A percentile compares a stretch with the other conserved stretches of the same genome.
phyloP scores from a whole-genome alignment of 805 yeast species.

The Saturnispora dispora region DNA sequence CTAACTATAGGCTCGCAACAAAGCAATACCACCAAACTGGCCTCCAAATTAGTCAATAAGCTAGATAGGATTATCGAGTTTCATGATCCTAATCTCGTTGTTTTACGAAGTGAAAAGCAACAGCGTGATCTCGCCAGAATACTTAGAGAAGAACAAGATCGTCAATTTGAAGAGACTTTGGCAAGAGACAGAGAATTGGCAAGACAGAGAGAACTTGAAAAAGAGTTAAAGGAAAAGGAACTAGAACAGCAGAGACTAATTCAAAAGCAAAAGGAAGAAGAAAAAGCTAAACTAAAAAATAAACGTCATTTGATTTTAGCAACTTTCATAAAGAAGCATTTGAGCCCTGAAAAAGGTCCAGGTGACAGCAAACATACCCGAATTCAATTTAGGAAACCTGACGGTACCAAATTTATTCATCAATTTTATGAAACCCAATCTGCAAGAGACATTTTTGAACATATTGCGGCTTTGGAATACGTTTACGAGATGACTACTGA shows the following conservation, averaged over 20 bases:
- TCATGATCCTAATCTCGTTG: conserved; percentile 51
- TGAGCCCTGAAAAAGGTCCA: conserved; percentile 12
- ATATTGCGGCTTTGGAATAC: conserved; percentile 35
- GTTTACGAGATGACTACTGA: conserved; percentile 11
- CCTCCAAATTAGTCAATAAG: conserved; percentile 27
- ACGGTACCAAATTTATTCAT: conserved; percentile 42
- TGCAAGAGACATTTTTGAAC: conserved; percentile 40
- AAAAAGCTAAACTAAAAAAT: conserved; percentile 10
- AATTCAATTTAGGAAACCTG: conserved; percentile 47
- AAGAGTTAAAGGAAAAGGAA: conserved; percentile 18
- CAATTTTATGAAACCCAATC: conserved; percentile 33
- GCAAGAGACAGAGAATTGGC: conserved; percentile 47
- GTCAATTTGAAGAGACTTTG: conserved; percentile 55
- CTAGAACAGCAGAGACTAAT: conserved; percentile 10
- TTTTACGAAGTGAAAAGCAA: conserved; percentile 51
- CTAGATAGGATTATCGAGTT: conserved; percentile 37
- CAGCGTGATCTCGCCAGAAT: conserved; percentile 51
- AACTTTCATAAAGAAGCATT: conserved; percentile 7
- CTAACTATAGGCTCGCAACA: background rate
- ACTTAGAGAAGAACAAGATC: conserved; percentile 55
- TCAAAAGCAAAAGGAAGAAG: conserved; percentile 15
- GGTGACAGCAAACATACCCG: conserved; percentile 28
- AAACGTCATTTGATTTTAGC: conserved; percentile 2
- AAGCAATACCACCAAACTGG: background rate
- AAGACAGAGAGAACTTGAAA: conserved; percentile 30